Evolutionary conservation across 208 protist species (phyloP).

Genomic region (Acanthamoeba triangularis): DNA sequence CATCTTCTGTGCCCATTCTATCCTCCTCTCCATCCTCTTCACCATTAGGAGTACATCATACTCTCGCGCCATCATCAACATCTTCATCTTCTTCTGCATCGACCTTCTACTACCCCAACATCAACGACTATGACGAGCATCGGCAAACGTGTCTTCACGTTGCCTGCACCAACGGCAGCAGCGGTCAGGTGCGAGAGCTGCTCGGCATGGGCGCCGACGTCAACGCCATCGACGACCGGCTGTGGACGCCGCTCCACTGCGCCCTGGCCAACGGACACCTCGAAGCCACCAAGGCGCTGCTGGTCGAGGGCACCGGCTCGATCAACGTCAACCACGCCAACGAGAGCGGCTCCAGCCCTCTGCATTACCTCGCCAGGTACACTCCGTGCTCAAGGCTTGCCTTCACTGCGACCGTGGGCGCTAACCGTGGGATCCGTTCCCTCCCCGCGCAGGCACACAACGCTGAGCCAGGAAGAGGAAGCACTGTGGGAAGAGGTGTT

Average conservation of each 20-base stretch:
- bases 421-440: background rate
- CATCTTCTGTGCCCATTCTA: background rate
- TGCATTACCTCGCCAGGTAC: conserved; percentile 67
- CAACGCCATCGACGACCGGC: background rate
- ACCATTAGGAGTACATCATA: background rate
- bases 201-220: conserved; percentile 31
- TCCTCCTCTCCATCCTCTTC: background rate
- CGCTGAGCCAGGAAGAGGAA: background rate
- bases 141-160: conserved; percentile 44
- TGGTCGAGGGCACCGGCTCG: background rate
- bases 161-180: conserved; percentile 59
- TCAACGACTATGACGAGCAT: conserved; percentile 62
- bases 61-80: background rate
- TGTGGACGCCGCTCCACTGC: conserved; percentile 65
- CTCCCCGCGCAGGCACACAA: background rate
- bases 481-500: conserved; percentile 56
- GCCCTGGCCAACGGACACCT: conserved; percentile 33
- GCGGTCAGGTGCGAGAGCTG: background rate
- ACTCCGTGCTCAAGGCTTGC: background rate
- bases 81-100: background rate
- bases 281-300: background rate
- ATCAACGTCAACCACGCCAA: conserved; percentile 37
- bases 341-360: conserved; percentile 17
- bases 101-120: conserved; percentile 51
- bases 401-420: background rate